A percentile compares a stretch with the other conserved stretches of the same genome.
phyloP scores from a whole-genome alignment of 768 basidiomycete genomes.

The Agrocybe chaxingu region DNA sequence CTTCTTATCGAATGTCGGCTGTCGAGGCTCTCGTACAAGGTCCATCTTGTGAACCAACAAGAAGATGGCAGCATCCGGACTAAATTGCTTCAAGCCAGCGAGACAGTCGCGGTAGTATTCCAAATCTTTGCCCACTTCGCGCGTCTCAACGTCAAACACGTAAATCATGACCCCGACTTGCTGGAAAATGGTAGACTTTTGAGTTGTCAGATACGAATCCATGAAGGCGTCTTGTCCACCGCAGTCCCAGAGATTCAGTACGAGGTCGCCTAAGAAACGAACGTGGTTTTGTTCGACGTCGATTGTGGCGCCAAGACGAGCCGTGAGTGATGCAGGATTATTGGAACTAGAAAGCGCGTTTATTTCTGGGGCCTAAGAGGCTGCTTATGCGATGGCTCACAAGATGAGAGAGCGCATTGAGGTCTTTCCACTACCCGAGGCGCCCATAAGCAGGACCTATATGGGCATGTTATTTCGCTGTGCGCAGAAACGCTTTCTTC shows the following conservation, averaged over 20 bases:
- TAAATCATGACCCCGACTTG: conserved; percentile 98
- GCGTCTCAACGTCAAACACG: conserved; percentile 92
- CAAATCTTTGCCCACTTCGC: conserved; percentile 81
- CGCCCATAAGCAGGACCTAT: conserved; percentile 97
- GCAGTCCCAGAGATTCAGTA: conserved; percentile 97
- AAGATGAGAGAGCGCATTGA: conserved; percentile 99
- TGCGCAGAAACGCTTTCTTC: conserved; percentile 10
- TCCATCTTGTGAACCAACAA: conserved; percentile 98
- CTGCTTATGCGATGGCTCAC: conserved; percentile 43
- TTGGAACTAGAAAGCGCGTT: conserved; percentile 64
- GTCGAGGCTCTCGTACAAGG: conserved; percentile 66
- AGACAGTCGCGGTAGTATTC: conserved; percentile 93
- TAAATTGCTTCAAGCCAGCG: conserved; percentile 72
- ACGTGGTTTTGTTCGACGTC: conserved; percentile 98
- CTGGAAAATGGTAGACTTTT: conserved; percentile 92
- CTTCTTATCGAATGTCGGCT: conserved; percentile 65
- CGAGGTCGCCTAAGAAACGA: conserved; percentile 92
- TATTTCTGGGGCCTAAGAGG: conserved; percentile 4
- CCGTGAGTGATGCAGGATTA: conserved; percentile 88
- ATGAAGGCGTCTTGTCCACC: conserved; percentile 98
- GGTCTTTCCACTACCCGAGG: conserved; percentile 91
- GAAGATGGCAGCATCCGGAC: conserved; percentile 83
- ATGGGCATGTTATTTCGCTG: conserved; percentile 17
- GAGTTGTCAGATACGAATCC: conserved; percentile 91
- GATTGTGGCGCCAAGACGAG: conserved; percentile 92